Conservation (phyloP, 345 rosid species). For the Pseudoturritis turrita region DNA sequence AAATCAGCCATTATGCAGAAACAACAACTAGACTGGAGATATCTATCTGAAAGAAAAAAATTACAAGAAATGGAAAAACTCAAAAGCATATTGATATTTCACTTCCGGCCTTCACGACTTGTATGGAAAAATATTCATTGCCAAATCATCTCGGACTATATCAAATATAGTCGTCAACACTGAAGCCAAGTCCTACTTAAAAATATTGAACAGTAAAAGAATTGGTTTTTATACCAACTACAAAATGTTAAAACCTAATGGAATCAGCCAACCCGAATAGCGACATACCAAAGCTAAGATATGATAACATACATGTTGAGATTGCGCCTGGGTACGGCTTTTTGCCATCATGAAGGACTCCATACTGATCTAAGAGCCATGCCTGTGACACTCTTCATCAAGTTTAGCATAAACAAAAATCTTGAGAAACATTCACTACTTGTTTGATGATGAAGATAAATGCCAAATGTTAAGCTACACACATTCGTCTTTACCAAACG, state of each 20-base stretch:
- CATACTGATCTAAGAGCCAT: constrained; percentile 95
- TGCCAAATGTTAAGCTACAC: neutral
- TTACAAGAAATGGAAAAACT: neutral
- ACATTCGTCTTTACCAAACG: neutral
- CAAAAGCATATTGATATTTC: neutral
- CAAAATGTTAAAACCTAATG: neutral
- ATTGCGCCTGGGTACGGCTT: constrained; percentile 90
- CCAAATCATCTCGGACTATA: neutral
- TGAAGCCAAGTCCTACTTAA: neutral
- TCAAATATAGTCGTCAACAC: neutral
- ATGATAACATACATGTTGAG: constrained; percentile 61
- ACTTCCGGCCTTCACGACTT: neutral
- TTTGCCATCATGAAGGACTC: constrained; percentile 95
- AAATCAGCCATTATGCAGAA: neutral
- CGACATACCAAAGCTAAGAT: constrained; percentile 17
- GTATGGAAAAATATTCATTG: neutral
- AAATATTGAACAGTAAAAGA: neutral
- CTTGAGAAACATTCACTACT: neutral
- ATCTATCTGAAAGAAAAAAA: neutral
- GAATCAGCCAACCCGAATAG: constrained; percentile 2
- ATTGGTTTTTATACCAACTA: neutral
- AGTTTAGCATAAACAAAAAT: neutral
- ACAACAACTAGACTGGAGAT: neutral
- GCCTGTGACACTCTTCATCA: constrained; percentile 43
- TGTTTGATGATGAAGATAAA: neutral